phyloP scores from a whole-genome alignment of 495 filamentous ascomycete species.

The Collariella sp. region DNA sequence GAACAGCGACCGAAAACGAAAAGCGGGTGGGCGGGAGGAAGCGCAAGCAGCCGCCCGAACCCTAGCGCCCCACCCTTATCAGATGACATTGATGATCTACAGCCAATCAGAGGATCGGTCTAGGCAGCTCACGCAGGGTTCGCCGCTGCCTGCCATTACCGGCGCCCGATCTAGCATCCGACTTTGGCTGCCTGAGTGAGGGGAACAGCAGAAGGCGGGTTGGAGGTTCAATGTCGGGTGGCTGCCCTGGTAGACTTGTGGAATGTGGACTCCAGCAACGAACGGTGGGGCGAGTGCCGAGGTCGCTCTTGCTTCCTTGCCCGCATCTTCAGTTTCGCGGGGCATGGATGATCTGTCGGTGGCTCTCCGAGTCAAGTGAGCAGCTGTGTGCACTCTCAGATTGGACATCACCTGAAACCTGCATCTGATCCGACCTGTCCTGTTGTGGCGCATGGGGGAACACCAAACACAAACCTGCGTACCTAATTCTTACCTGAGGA shows the following conservation, averaged over 20 bases:
- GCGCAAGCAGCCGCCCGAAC: neutral
- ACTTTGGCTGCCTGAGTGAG: neutral
- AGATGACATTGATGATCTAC: conserved; percentile 28
- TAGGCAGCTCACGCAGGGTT: neutral
- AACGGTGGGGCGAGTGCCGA: too few species aligned
- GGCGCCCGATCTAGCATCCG: neutral
- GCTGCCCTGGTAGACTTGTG: too few species aligned
- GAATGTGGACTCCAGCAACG: too few species aligned
- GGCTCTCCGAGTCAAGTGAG: too few species aligned
- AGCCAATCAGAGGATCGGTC: conserved; percentile 11
- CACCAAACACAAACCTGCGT: too few species aligned
- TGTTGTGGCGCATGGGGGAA: neutral
- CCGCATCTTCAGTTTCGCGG: too few species aligned
- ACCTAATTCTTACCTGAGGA: too few species aligned
- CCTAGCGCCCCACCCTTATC: conserved; percentile 13
- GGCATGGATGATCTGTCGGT: too few species aligned
- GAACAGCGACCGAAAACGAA: neutral
- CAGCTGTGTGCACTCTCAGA: too few species aligned
- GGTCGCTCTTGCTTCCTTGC: too few species aligned
- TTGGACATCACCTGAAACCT: conserved; percentile 5
- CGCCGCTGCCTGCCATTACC: neutral
- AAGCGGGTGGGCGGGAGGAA: neutral
- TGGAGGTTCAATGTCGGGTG: neutral
- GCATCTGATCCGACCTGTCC: neutral
- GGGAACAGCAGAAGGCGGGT: neutral